Base-by-base conservation (phyloP, 495 filamentous ascomycete species). In the Podospora comata region DNA sequence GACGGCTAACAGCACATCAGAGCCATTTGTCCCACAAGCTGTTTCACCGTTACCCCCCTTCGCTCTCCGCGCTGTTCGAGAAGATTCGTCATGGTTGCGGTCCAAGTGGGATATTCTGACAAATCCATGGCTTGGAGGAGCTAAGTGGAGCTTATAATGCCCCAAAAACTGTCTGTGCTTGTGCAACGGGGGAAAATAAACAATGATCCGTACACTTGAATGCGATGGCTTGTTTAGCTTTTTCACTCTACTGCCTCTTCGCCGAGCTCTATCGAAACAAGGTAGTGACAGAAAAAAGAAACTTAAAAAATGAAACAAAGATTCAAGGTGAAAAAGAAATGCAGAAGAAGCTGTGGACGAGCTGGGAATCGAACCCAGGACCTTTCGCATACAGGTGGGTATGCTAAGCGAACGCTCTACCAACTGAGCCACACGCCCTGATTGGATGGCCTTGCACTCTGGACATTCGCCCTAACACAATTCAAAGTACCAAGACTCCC, bases 371-470 rank as follows among this genome's bases (percentile, higher is more conserved):
- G 71, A 72, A 72, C 71, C 65, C 68, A 67, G 71, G 68, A 72
- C 71, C 68, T 72, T 70, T 70, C 71, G 71, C 71, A 72, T 67
- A 65, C 54, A 62, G 5, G 4, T 5, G 32, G 56, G 58, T 60
- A 63, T 72, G 71, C 68, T 70, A 72, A 72, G 71, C 68, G 71
- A 69, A 67, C 71, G 69, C 69, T 71, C 68, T 72, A 70, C 71
- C 68, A 72, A 72, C 68, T 72, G 71, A 72, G 71, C 68, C 68
- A 72, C 71, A 72, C 71, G 65, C 71, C 71, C 71, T 68, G 39
- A 48, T 16, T 48, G 39, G 39, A 48, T 48, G 39, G 39, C 39
- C 2, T 48, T 11, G 5, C 30, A 32, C 7, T 0, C 6, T 6
- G 30, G 30, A 32, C 4, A 7, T 32, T 5, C 4, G 1, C 23